Conservation (phyloP, 495 filamentous ascomycete species). For the Neurospora hispaniola region DNA sequence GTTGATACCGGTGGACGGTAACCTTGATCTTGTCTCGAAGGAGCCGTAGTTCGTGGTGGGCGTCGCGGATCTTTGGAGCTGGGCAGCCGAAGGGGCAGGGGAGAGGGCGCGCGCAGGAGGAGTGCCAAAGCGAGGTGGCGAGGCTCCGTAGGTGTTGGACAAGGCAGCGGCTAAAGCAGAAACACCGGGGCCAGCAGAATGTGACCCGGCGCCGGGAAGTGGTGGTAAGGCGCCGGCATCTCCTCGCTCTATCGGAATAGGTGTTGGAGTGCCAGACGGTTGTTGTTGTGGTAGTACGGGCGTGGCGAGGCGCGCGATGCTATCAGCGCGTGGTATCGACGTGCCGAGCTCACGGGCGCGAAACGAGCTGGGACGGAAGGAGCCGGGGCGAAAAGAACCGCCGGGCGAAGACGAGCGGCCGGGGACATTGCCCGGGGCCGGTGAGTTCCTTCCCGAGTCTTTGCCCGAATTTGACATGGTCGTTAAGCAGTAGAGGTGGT, state of each 20-base stretch:
- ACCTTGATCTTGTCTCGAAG: conserved; percentile 52
- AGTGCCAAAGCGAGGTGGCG: conserved; percentile 51
- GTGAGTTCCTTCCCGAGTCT: conserved; percentile 20
- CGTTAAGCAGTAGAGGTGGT: not conserved
- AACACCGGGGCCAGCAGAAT: conserved; percentile 52
- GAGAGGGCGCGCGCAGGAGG: conserved; percentile 44
- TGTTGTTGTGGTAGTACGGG: conserved; percentile 43
- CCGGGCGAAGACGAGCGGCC: conserved; percentile 32
- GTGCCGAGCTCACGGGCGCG: conserved; percentile 30
- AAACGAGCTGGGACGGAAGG: conserved; percentile 29
- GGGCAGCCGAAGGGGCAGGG: conserved; percentile 35
- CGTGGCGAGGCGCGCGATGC: conserved; percentile 63
- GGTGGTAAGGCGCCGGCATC: conserved; percentile 34
- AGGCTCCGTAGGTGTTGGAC: conserved; percentile 51
- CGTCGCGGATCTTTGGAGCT: conserved; percentile 36
- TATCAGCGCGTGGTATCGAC: conserved; percentile 49
- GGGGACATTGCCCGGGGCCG: conserved; percentile 11
- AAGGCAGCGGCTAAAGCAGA: conserved; percentile 70
- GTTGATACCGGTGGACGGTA: conserved; percentile 21
- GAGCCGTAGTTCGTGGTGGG: conserved; percentile 64
- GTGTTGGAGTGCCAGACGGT: conserved; percentile 35
- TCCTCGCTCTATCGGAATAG: conserved; percentile 18
- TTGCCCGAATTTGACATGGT: conserved; percentile 29
- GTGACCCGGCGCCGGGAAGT: conserved; percentile 41
- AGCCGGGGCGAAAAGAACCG: conserved; percentile 20